Base-by-base conservation (phyloP, 495 filamentous ascomycete genomes). In the Xeromyces bisporus region DNA sequence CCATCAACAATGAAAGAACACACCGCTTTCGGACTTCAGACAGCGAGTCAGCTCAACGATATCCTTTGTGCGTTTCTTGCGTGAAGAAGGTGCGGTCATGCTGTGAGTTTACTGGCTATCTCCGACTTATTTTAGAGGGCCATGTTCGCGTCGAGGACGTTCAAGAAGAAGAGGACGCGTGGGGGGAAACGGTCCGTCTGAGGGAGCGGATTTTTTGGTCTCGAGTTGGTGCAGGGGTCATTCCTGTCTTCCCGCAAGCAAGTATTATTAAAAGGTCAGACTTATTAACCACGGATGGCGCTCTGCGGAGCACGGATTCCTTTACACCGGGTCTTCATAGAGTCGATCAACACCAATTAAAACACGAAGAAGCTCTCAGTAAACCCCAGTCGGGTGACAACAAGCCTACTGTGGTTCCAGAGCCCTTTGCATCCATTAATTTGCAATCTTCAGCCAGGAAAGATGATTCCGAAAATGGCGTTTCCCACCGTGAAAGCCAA, bases 201-300 rank as follows among this genome's bases (percentile, higher is more conserved):
- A 64, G 89, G 26, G 89, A 97, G 48, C 67, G 83, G 37, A 92
- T 94, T 77, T 97, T 97, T 47, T 97, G 89, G 89, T 73, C 77
- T 27, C 62, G 89, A 16, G 70, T 96, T 27, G 87, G 87, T 10
- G 86, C 79, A 10, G 86, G 86, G 11, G 80, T 94, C 3, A 58
- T 94, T 26, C 86, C 85, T 0, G 53, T 63, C n/a, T 64, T 64
- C 15, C 38, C 57, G 12, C 46, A 46, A 14, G 20, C 31, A 18
- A 43, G 36, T 24, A 32, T 13, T 14, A 15, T 25, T 10, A 35
- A 39, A 18, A 28, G 38, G 26, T n/a, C n/a, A n/a, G 3, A 18
- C 23, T 17, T 28, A 18, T 12, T 32, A 38, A 13, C 15, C 31
- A 13, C 38, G 28, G 25, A 12, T 14, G 1, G 29, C 39, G 2